Conservation (phyloP, 2,329 filamentous ascomycete genomes). For the Cryphonectria naterciae region DNA sequence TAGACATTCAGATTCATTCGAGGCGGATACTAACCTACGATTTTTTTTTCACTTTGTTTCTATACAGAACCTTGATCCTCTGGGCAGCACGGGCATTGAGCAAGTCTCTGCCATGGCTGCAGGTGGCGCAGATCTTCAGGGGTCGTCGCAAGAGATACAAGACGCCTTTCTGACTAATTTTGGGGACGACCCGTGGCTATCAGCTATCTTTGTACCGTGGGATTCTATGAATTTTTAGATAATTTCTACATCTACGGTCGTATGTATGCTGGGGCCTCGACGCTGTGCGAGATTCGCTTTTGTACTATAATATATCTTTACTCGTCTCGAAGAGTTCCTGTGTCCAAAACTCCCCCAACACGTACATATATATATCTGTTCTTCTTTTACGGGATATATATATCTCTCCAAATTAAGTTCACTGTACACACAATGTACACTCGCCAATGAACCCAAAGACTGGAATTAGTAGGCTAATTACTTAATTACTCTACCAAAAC, state of each 20-base stretch:
- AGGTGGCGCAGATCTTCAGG: conserved; percentile 15
- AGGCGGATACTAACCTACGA: background rate
- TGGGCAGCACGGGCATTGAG: background rate
- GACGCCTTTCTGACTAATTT: conserved; percentile 21
- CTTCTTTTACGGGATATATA: too few species aligned
- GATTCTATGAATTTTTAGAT: conserved; percentile 27
- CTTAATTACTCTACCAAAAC: too few species aligned
- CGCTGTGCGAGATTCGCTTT: background rate
- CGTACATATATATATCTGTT: too few species aligned
- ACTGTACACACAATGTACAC: too few species aligned
- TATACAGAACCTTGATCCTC: conserved; percentile 7
- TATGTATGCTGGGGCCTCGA: background rate
- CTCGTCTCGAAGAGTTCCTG: background rate
- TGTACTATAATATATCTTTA: background rate
- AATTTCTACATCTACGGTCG: background rate
- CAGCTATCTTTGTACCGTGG: conserved; percentile 28
- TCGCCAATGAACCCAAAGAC: too few species aligned
- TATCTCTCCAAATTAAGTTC: too few species aligned
- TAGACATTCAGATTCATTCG: too few species aligned
- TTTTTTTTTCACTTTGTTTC: background rate
- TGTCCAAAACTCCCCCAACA: too few species aligned
- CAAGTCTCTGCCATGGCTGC: conserved; percentile 1
- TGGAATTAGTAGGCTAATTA: too few species aligned
- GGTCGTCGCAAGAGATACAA: conserved; percentile 13
- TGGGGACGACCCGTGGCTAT: conserved; percentile 27